phyloP scores from a whole-genome alignment of 192 early-diverging fungal genomes.

The Funneliformis geosporum region DNA sequence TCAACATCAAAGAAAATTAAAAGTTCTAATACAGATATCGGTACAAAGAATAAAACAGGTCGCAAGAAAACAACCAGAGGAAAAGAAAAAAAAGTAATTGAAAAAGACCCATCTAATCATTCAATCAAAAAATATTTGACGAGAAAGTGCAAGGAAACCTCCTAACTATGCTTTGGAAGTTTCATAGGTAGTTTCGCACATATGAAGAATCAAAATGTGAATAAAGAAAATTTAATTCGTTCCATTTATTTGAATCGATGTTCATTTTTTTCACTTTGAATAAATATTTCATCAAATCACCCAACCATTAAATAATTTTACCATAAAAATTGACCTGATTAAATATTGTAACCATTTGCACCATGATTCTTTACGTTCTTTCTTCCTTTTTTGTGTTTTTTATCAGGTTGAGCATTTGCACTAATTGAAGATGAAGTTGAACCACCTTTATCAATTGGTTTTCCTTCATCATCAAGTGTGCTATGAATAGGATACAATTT shows the following conservation, averaged over 20 bases:
- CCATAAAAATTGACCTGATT: not conserved
- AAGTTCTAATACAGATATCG: not conserved
- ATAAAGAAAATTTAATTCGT: not conserved
- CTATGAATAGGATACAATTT: conserved; percentile 66
- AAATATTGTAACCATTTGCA: conserved; percentile 55
- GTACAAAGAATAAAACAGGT: too few relatives aligned
- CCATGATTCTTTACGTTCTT: conserved; percentile 74
- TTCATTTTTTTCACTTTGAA: too few relatives aligned
- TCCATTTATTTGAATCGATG: too few relatives aligned
- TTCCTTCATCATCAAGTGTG: conserved; percentile 49
- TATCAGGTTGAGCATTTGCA: conserved; percentile 39
- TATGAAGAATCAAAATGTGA: too few relatives aligned
- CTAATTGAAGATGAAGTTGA: conserved; percentile 37
- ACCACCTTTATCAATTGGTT: conserved; percentile 37
- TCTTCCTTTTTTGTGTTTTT: conserved; percentile 78
- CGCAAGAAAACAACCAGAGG: not conserved
- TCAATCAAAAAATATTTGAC: not conserved
- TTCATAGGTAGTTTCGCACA: too few relatives aligned
- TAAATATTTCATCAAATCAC: too few relatives aligned
- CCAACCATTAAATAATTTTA: too few relatives aligned
- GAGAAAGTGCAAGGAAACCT: not conserved
- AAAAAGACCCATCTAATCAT: not conserved
- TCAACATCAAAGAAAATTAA: too few relatives aligned
- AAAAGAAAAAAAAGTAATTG: not conserved
- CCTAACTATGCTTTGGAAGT: not conserved